Evolutionary conservation across 2,329 filamentous ascomycete species (phyloP), one percentile per base, ranked within the genome.

Genomic region (Pseudogymnoascus sp.): DNA sequence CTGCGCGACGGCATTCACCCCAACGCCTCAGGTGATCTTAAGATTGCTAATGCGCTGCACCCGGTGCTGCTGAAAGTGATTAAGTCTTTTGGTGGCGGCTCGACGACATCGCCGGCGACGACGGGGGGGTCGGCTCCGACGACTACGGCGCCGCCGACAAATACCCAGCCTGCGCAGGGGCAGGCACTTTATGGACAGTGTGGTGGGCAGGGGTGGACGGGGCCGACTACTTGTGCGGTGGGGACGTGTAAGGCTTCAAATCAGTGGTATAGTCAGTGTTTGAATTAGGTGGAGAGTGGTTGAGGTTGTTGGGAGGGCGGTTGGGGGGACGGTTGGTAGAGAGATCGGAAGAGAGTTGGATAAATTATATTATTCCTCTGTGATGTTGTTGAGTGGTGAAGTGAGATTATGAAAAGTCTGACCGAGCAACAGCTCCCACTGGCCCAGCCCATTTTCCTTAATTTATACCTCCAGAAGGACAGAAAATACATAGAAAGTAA

Each of bases 1-100:
- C 65, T 75, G 45, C 67, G 72, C 8, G 77, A 78, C 64, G 76
- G 75, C 9, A 72, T 79, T 8, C 75, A 78, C 63, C 75, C 76
- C 0, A 75, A 74, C 64, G 68, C 29, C 15, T 45, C 40, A 0
- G 29, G 40, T 9, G 59, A 36, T 27, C 9, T 15, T 9, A 40
- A 40, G 15, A 40, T 40, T 15, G 37, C 37, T 9, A 15, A n/a
- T 1, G 37, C 37, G 8, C 37, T 40, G 37, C 37, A 40, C 15
- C 37, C 37, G 15, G 37, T 40, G 37, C 37, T 40, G 37, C 5
- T 40, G 37, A 21, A 18, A 6, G 37, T 40, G 15, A 40, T 40
- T 40, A 40, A 21, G 8, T 40, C 37, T 3, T 40, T 40, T 40
- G 37, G 37, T 6, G 15, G 37, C 15, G 37, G 37, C 18, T 18